Percentiles rank a stretch among this genome's conserved stretches.
These are phyloP conservation scores for Pogostemon cablin DNA, from an alignment of 257 asterid genomes.

Conservation along the genomic window DNA sequence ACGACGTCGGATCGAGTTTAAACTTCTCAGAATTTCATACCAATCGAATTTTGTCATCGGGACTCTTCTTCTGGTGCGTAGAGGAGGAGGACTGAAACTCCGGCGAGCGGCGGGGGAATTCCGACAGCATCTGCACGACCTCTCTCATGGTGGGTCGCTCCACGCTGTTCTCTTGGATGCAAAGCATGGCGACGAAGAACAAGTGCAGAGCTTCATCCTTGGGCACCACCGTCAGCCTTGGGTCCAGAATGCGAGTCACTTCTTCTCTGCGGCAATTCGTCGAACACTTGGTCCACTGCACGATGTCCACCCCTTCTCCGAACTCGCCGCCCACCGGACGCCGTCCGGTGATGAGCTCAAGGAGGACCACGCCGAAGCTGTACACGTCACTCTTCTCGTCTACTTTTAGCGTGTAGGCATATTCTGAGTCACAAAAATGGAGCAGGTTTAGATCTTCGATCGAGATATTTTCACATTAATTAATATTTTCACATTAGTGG, in stretches of 20 bases:
- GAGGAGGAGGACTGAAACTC: conserved; percentile 50
- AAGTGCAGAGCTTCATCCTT: conserved; percentile 77
- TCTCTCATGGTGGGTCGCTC: conserved; percentile 92
- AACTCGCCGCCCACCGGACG: conserved; percentile 62
- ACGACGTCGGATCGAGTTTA: background rate
- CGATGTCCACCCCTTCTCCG: conserved; percentile 64
- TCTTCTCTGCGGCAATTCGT: conserved; percentile 70
- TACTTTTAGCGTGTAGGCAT: conserved; percentile 58
- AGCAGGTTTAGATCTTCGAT: too few species aligned
- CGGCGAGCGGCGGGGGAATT: conserved; percentile 59
- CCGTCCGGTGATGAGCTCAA: conserved; percentile 57
- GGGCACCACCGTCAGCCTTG: conserved; percentile 61
- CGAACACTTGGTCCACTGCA: conserved; percentile 66
- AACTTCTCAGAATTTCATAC: conserved; percentile 35
- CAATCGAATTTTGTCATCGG: conserved; percentile 40
- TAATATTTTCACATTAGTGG: too few species aligned
- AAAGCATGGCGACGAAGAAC: conserved; percentile 85
- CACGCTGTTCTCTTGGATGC: conserved; percentile 75
- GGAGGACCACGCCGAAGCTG: conserved; percentile 64
- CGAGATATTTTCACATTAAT: too few species aligned
- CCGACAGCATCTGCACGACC: conserved; percentile 92
- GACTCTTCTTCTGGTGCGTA: conserved; percentile 30
- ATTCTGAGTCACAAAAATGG: conserved; percentile 36
- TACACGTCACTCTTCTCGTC: conserved; percentile 68
- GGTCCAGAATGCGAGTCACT: conserved; percentile 55